phyloP scores from a whole-genome alignment of 768 basidiomycete species.

The Boletus vinaceobasis region DNA sequence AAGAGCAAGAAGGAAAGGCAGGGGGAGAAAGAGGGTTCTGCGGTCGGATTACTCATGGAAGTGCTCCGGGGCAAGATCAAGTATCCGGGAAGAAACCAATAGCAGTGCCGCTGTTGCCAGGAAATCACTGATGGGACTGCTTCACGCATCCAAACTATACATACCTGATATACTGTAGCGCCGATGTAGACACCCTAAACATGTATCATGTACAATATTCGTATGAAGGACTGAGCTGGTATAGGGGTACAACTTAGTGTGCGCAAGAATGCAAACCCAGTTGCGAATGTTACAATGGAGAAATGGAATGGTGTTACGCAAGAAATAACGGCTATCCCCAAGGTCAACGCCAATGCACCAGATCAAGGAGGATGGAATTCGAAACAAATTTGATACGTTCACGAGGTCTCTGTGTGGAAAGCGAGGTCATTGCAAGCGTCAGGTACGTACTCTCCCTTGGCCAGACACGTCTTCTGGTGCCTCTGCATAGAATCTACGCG shows the following conservation, averaged over 20 bases:
- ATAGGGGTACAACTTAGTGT: not conserved
- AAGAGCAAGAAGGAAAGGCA: conserved; percentile 18
- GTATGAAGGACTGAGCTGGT: not conserved
- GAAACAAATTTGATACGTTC: not conserved
- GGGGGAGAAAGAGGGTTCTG: conserved; percentile 25
- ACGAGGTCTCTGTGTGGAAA: not conserved
- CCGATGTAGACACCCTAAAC: not conserved
- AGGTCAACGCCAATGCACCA: not conserved
- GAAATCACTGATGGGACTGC: not conserved
- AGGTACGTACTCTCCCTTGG: not conserved
- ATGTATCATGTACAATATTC: not conserved
- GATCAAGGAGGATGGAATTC: not conserved
- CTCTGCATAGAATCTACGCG: conserved; percentile 26
- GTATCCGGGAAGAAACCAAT: conserved; percentile 20
- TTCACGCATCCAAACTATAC: not conserved
- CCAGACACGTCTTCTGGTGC: conserved; percentile 14
- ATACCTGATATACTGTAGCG: not conserved
- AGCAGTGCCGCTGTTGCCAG: not conserved
- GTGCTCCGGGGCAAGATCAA: conserved; percentile 26
- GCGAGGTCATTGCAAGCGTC: not conserved
- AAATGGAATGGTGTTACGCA: not conserved
- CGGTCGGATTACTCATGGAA: conserved; percentile 30
- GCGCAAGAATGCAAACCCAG: not conserved
- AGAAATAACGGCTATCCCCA: not conserved
- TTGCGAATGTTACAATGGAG: not conserved